phyloP scores from a whole-genome alignment of 495 filamentous ascomycete genomes.

The Aspergillus hancockii region DNA sequence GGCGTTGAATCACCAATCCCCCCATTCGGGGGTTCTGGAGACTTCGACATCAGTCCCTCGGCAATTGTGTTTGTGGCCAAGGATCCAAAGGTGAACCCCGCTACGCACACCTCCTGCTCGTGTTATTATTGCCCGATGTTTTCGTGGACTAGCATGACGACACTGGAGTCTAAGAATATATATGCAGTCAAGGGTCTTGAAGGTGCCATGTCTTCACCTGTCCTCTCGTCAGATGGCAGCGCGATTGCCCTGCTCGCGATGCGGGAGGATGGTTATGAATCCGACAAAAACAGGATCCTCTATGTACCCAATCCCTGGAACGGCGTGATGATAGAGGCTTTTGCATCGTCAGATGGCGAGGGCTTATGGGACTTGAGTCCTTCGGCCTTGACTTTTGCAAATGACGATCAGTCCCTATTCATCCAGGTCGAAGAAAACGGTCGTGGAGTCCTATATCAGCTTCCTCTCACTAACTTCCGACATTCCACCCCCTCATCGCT shows the following conservation, averaged over 20 bases:
- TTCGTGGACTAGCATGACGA: conserved; percentile 55
- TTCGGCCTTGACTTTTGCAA: conserved; percentile 62
- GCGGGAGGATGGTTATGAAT: conserved; percentile 81
- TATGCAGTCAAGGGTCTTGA: conserved; percentile 44
- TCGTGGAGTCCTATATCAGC: conserved; percentile 62
- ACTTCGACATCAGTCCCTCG: conserved; percentile 58
- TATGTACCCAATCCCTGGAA: conserved; percentile 62
- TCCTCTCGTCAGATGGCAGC: conserved; percentile 72
- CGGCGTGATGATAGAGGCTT: conserved; percentile 60
- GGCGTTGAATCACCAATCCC: conserved; percentile 57
- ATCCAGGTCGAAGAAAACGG: conserved; percentile 68
- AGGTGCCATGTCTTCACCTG: conserved; percentile 75
- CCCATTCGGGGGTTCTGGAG: conserved; percentile 58
- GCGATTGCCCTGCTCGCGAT: conserved; percentile 80
- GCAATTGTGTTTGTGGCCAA: conserved; percentile 82
- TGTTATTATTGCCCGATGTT: conserved; percentile 64
- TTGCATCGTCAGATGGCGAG: conserved; percentile 59
- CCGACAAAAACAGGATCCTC: conserved; percentile 80
- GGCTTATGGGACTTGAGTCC: conserved; percentile 71
- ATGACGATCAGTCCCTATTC: conserved; percentile 63
- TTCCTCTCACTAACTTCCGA: conserved; percentile 53
- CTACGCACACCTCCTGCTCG: conserved; percentile 75
- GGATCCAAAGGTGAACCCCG: conserved; percentile 75
- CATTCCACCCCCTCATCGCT: conserved; percentile 55
- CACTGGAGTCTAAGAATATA: conserved; percentile 40